These are phyloP conservation scores for Pseudogymnoascus sp. DNA, from an alignment of 2,329 filamentous ascomycete genomes.

Conservation along the genomic window DNA sequence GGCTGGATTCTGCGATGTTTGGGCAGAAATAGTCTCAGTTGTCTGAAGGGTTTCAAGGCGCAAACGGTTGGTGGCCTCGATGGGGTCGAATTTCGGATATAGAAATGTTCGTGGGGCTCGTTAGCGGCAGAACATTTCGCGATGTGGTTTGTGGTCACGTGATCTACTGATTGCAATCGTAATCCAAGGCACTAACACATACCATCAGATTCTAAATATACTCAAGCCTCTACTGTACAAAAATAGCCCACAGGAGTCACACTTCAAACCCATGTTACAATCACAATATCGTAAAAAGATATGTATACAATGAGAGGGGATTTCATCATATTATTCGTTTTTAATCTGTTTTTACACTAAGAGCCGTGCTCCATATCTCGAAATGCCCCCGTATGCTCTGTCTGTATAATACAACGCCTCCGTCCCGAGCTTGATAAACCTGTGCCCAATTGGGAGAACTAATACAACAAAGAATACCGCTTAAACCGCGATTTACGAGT, in stretches of 20 bases:
- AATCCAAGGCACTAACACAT: background rate
- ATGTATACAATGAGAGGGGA: conserved; percentile 44
- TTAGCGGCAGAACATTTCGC: conserved; percentile 11
- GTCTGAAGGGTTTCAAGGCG: conserved; percentile 8
- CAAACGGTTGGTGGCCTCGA: conserved; percentile 7
- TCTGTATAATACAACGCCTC: conserved; percentile 9
- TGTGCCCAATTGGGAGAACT: conserved; percentile 18
- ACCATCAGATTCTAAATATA: background rate
- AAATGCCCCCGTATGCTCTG: conserved; percentile 5
- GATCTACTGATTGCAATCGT: background rate
- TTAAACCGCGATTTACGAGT: conserved; percentile 30
- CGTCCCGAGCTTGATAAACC: conserved; percentile 28
- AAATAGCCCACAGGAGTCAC: background rate
- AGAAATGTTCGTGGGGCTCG: conserved; percentile 13
- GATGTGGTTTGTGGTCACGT: background rate
- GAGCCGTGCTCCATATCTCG: conserved; percentile 14
- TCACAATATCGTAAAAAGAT: background rate
- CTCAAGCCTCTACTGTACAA: background rate
- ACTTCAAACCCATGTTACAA: background rate
- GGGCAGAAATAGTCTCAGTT: background rate
- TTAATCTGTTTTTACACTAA: conserved; percentile 36
- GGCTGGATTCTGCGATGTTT: conserved; percentile 10
- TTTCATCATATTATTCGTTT: conserved; percentile 45
- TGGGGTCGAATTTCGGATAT: conserved; percentile 10
- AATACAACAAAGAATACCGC: conserved; percentile 29